Evolutionary conservation across 176 grass and related monocot species (phyloP), one percentile per base, ranked within the genome.

Genomic region (Raddia guianensis): DNA sequence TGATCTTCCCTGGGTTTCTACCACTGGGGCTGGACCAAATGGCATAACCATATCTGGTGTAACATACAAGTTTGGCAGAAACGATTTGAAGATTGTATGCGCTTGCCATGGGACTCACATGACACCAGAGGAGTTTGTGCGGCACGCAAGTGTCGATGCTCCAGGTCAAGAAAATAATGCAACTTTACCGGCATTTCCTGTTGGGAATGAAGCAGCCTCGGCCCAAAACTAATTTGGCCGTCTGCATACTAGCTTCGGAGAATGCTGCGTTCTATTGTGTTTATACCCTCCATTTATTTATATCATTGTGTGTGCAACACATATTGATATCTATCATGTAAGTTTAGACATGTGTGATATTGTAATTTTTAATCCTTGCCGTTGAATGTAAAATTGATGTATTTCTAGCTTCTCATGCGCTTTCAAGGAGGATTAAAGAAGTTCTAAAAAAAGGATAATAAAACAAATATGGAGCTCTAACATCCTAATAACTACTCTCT

Each of bases 1-100:
- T 2, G 88, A 93, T 81, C 96, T 99, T 76, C 96, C 96, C 50
- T 99, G 96, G 96, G 96, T 99, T 83, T 95, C 92, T 66, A 86
- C 96, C 19, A 88, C 84, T 1, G 92, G 88, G 5, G 9, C 81
- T 8, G 95, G 92, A 49, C 84, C 92, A 65, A 91, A 86, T 65
- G 96, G 84, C 16, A 93, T 84, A 75, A 95, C 90, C 33, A 93
- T 99, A 95, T 99, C 96, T 0, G 96, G 96, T 50, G 96, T 95
- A 55, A 93, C 96, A 57, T 99, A 99, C 79, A 99, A 91, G 59
- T 89, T 85, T 47, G 92, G 68, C 53, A 83, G 72, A 77, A 90
- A 90, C 7, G 88, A 99, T 65, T 53, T 95, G 72, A 94, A 89
- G 59, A 90, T 99, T 42, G 92, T 99, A 32, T 99, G 96, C 54